A percentile compares a stretch with the other conserved stretches of the same genome.
Evolutionary conservation across 148 eudicot species (phyloP).

Genomic region (Rhododendron griersonianum): DNA sequence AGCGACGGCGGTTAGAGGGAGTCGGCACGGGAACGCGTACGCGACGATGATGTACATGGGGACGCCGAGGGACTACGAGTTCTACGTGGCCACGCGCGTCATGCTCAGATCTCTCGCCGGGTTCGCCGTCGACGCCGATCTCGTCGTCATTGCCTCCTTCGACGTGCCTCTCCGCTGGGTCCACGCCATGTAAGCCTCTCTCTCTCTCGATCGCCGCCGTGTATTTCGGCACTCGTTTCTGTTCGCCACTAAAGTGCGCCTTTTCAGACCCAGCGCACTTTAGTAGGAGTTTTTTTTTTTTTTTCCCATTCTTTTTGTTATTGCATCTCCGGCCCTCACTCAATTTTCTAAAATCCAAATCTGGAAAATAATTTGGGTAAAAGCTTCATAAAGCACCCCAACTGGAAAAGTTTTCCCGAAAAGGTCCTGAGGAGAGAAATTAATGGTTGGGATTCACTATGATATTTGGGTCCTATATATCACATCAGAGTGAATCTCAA

Average conservation of each 20-base stretch:
- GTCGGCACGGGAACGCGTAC: constrained; percentile 55
- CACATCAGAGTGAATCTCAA: neutral
- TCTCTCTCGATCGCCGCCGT: neutral
- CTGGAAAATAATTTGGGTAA: neutral
- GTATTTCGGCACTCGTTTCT: neutral
- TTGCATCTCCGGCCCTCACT: neutral
- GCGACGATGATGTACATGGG: constrained; percentile 99
- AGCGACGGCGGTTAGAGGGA: constrained; percentile 13
- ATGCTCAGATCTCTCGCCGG: constrained; percentile 63
- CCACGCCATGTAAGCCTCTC: constrained; percentile 53
- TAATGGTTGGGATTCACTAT: too few species aligned
- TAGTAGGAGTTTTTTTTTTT: neutral
- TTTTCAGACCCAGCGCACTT: neutral
- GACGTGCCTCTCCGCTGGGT: constrained; percentile 86
- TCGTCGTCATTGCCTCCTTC: constrained; percentile 87
- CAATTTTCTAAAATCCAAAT: neutral
- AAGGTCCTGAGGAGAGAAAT: neutral
- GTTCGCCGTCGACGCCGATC: constrained; percentile 77
- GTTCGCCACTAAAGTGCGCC: neutral
- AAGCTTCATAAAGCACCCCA: too few species aligned
- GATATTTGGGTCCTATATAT: neutral
- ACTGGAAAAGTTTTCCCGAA: neutral
- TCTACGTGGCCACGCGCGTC: constrained; percentile 86
- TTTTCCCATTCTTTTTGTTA: neutral
- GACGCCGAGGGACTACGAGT: constrained; percentile 95